Evolutionary conservation across 73 alveolate species (phyloP).

Genomic region (Symbiodinium pilosum): DNA sequence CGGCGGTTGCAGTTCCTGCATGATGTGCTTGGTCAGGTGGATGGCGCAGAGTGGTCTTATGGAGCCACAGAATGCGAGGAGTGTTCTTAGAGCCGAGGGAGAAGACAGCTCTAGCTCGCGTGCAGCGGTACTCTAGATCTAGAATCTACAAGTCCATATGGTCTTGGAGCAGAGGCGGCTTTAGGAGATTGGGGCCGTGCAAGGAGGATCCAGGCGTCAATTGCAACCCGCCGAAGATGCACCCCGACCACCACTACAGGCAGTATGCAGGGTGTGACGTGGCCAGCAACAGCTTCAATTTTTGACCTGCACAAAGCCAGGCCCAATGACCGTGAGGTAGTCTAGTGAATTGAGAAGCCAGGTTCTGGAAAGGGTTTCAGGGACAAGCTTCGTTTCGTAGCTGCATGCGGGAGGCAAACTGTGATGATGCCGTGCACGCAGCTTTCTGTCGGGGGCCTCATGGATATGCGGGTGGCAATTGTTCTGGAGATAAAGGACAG

Average conservation of each 20-base stretch:
- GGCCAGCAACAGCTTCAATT: not conserved
- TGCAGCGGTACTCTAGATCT: too few relatives aligned
- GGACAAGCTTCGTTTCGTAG: not conserved
- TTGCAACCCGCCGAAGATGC: conserved; percentile 58
- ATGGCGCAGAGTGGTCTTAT: conserved; percentile 83
- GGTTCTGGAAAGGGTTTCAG: not conserved
- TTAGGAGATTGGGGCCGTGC: too few relatives aligned
- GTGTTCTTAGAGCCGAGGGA: too few relatives aligned
- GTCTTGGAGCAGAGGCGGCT: too few relatives aligned
- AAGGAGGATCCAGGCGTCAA: conserved; percentile 72
- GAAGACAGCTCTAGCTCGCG: too few relatives aligned
- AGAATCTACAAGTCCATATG: too few relatives aligned
- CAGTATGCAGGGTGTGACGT: not conserved
- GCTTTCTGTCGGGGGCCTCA: conserved; percentile 31
- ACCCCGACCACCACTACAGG: conserved; percentile 92
- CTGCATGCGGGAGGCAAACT: conserved; percentile 32
- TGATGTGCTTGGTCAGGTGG: not conserved
- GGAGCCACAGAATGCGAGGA: conserved; percentile 72
- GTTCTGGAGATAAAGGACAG: too few relatives aligned
- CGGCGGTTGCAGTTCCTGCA: not conserved
- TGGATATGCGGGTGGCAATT: too few relatives aligned
- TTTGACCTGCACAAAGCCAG: too few relatives aligned
- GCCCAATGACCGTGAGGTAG: too few relatives aligned
- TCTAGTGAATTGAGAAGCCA: too few relatives aligned
- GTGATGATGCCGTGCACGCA: conserved; percentile 56